Evolutionary conservation across 2,329 filamentous ascomycete species (phyloP).

Genomic region (Chrysoporthe cubensis): DNA sequence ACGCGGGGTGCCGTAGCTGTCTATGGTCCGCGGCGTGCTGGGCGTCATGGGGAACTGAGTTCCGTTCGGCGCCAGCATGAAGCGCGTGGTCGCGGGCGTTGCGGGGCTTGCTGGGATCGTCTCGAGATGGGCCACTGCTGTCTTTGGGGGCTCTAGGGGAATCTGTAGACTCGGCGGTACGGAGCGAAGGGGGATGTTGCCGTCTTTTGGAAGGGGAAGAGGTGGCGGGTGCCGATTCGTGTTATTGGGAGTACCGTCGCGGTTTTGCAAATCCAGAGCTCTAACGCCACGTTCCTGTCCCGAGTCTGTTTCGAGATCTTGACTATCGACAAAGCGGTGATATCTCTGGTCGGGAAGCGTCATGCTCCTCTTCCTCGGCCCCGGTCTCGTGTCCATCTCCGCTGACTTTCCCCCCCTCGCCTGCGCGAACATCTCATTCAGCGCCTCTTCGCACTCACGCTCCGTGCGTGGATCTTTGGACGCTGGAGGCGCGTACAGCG

Average conservation of each 20-base stretch:
- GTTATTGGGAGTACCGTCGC: neutral
- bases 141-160: neutral
- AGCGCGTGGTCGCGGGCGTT: neutral
- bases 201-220: neutral
- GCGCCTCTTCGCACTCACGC: slow-evolving; percentile 21
- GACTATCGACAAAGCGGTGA: neutral
- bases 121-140: neutral
- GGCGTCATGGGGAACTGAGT: neutral
- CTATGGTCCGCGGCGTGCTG: neutral
- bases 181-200: neutral
- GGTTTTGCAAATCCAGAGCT: neutral
- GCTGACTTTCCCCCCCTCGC: neutral
- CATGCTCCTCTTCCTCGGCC: neutral
- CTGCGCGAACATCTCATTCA: slow-evolving; percentile 12
- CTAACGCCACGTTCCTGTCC: no score
- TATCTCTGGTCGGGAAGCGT: neutral
- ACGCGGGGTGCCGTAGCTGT: slow-evolving; percentile 6
- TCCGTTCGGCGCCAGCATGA: neutral
- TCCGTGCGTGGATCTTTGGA: slow-evolving; percentile 20
- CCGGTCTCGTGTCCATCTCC: neutral
- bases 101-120: slow-evolving; percentile 6
- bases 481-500: slow-evolving; percentile 14
- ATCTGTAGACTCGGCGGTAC: neutral
- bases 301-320: neutral
- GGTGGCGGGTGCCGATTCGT: neutral